These are phyloP conservation scores for Coriaria nepalensis DNA, from an alignment of 306 rosid species.

Conservation along the genomic window DNA sequence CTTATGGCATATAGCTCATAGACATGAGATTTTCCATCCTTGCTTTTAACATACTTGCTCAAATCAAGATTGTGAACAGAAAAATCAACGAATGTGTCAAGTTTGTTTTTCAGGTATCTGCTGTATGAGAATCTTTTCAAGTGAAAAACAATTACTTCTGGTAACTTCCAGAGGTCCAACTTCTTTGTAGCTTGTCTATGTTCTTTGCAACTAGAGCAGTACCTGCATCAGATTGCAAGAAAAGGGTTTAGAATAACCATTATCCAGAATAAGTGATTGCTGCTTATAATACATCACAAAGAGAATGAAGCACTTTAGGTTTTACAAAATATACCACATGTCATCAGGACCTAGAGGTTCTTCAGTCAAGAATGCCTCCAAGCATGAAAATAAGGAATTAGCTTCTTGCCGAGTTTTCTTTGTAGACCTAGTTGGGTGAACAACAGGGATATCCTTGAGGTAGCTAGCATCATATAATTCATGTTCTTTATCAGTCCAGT, in stretches of 20 bases:
- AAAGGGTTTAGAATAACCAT: too few relatives aligned
- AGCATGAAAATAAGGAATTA: constrained; percentile 85
- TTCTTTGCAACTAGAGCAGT: constrained; percentile 95
- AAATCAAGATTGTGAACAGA: constrained; percentile 89
- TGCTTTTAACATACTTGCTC: constrained; percentile 72
- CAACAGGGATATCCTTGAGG: constrained; percentile 91
- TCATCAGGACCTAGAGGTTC: constrained; percentile 98
- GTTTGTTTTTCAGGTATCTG: constrained; percentile 89
- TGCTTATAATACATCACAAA: too few relatives aligned
- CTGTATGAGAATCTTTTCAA: constrained; percentile 90
- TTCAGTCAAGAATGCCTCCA: constrained; percentile 93
- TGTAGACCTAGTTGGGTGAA: constrained; percentile 54
- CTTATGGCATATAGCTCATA: constrained; percentile 87
- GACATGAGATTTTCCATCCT: constrained; percentile 51
- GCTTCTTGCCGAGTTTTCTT: constrained; percentile 93
- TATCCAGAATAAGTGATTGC: too few relatives aligned
- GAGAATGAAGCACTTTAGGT: too few relatives aligned
- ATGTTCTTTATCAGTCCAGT: constrained; percentile 70
- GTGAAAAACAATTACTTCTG: constrained; percentile 92
- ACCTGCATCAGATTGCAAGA: constrained; percentile 30
- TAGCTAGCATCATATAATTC: constrained; percentile 60
- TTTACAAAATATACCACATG: constrained; percentile 59
- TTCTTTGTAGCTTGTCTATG: constrained; percentile 97
- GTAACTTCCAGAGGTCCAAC: constrained; percentile 95
- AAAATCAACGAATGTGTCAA: constrained; percentile 84